phyloP scores from a whole-genome alignment of 306 rosid genomes.

The Castanea mollissima region DNA sequence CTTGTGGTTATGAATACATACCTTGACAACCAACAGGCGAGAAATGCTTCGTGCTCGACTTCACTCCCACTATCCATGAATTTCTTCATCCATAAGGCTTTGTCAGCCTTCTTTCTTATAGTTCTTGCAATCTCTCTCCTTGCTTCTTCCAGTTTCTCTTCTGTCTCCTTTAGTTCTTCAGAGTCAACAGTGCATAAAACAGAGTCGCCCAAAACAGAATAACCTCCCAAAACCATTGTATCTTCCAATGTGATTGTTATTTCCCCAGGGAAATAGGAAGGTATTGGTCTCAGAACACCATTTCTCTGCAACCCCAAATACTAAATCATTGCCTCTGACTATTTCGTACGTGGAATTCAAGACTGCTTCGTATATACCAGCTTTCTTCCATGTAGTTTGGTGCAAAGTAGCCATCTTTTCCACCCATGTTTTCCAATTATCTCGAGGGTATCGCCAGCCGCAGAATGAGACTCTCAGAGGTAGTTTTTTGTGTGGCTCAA shows the following conservation, averaged over 20 bases:
- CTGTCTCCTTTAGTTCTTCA: not conserved
- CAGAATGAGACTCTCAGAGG: constrained; percentile 16
- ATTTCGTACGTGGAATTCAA: constrained; percentile 29
- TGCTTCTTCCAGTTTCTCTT: not conserved
- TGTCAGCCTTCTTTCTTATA: no score
- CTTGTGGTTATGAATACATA: not conserved
- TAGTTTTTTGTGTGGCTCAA: constrained; percentile 9
- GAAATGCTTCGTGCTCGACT: not conserved
- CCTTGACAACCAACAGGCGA: not conserved
- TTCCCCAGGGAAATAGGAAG: constrained; percentile 48
- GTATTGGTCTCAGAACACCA: constrained; percentile 49
- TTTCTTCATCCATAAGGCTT: not conserved
- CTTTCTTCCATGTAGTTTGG: constrained; percentile 38
- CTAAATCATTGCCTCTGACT: not conserved
- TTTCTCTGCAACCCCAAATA: constrained; percentile 33
- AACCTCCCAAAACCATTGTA: constrained; percentile 33
- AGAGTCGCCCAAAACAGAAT: constrained; percentile 21
- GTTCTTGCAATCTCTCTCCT: not conserved
- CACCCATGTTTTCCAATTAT: constrained; percentile 38
- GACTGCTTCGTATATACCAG: constrained; percentile 45
- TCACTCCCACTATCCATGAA: not conserved
- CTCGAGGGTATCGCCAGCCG: constrained; percentile 18
- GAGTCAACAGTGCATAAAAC: not conserved
- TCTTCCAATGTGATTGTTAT: constrained; percentile 60
- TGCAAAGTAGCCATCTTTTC: constrained; percentile 14